Evolutionary conservation across 2,329 filamentous ascomycete genomes (phyloP).

Genomic region (Colletotrichum sp.): DNA sequence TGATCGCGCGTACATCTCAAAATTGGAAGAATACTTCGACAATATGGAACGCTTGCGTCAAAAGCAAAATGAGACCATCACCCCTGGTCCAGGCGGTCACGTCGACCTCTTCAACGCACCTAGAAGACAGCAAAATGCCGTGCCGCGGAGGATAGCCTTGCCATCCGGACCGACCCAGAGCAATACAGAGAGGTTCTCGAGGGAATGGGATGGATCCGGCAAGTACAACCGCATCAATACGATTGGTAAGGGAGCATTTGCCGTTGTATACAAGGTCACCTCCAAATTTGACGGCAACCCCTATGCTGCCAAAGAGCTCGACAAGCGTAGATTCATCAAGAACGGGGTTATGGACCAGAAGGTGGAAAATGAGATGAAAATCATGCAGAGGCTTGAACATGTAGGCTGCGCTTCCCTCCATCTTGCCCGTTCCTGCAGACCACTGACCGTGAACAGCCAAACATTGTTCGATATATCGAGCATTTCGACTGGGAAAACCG

Average conservation of each 20-base stretch:
- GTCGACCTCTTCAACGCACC: slow-evolving; percentile 35
- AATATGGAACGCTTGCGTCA: slow-evolving; percentile 34
- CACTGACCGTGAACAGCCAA: slow-evolving; percentile 56
- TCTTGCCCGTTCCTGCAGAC: background rate
- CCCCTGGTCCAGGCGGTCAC: slow-evolving; percentile 53
- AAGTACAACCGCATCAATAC: slow-evolving; percentile 83
- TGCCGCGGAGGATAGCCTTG: slow-evolving; percentile 22
- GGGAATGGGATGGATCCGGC: slow-evolving; percentile 81
- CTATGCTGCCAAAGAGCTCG: slow-evolving; percentile 92
- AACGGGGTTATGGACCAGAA: slow-evolving; percentile 89
- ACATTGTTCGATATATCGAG: slow-evolving; percentile 92
- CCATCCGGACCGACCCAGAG: slow-evolving; percentile 30
- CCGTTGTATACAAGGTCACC: slow-evolving; percentile 89
- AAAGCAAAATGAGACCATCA: slow-evolving; percentile 50
- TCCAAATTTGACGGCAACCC: slow-evolving; percentile 82
- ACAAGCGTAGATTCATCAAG: slow-evolving; percentile 92
- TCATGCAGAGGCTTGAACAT: slow-evolving; percentile 87
- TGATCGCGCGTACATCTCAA: slow-evolving; percentile 69
- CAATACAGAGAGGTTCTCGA: slow-evolving; percentile 45
- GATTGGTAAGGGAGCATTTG: slow-evolving; percentile 94
- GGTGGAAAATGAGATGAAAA: slow-evolving; percentile 95
- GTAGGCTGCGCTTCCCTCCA: slow-evolving; percentile 53
- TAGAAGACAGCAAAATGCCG: background rate
- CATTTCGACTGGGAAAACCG: slow-evolving; percentile 82
- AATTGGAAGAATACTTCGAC: slow-evolving; percentile 71